Base-by-base conservation (phyloP, 441 rosid species). In the Croton setiger region DNA sequence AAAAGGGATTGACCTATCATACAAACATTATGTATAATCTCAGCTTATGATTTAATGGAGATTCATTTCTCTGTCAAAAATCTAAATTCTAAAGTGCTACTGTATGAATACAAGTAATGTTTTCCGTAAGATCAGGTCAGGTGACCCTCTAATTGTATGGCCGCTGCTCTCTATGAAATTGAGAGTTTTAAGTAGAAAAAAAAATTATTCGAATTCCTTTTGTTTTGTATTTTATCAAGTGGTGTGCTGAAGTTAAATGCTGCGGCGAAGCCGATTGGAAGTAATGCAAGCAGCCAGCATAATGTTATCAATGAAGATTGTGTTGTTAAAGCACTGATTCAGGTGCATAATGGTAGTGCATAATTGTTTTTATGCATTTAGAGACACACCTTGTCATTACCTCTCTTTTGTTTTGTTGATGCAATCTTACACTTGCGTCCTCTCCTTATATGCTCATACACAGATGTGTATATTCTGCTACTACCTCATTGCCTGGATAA, bases 81-180 rank as follows among this genome's bases (percentile, higher is more conserved):
- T 27, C 31, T 27, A 27, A 27, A 2, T 27, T 27, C 36, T 8
- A 41, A 44, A 23, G 63, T 44, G 14, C 31, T 4, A 49, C 13
- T 4, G 15, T 37, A 7, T 35, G 72, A 60, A 49, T 61, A 52
- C 43, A 52, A 61, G 62, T 20, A 4, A 70, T 10, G 43, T 51
- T 36, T 37, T 17, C 45, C 17, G 51, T 18, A 1, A 33, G 55
- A 20, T 48, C 17, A 31, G 67, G 23, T 41, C 17, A 23, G 31
- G 31, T 27, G 31, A 6, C 27, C 21, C 10, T 4, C 31, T 51
- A 1, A n/a, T 8, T 2, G n/a, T 13, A 4, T 36, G 45, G 9
- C 27, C 27, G 13, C 36, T 53, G 15, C 18, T 66, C 14, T 13
- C 15, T 11, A 7, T 36, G 10, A 9, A 14, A 13, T 0, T 27